Conservation (phyloP, 2,329 filamentous ascomycete species). For the Nemania sp. region DNA sequence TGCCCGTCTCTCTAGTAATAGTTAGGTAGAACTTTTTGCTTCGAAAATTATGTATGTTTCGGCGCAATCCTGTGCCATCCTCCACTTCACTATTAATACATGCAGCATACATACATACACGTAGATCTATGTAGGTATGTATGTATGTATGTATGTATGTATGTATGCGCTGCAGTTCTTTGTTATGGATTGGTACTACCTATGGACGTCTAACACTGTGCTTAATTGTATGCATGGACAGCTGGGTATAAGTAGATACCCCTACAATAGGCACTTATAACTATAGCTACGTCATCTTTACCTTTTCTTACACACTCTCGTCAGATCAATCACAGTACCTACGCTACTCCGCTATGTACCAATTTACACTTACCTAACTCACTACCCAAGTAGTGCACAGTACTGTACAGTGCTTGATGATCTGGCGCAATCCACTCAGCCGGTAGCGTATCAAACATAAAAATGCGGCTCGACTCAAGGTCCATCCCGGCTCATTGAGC, state of each 20-base stretch:
- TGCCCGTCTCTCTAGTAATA: too few species aligned
- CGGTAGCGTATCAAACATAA: conserved; percentile 26
- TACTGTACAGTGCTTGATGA: conserved; percentile 22
- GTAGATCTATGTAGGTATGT: too few species aligned
- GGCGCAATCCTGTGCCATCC: not conserved
- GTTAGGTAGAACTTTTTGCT: too few species aligned
- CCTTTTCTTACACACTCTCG: not conserved
- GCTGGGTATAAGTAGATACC: too few species aligned
- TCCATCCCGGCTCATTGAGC: conserved; percentile 17
- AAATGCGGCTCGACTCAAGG: conserved; percentile 32
- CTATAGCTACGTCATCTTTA: not conserved
- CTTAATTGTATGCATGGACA: too few species aligned
- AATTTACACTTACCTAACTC: not conserved
- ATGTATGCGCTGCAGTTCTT: not conserved
- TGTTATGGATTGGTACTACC: too few species aligned
- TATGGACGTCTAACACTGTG: not conserved
- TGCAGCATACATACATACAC: too few species aligned
- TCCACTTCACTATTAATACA: not conserved
- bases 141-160: too few species aligned
- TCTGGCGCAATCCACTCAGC: conserved; percentile 30
- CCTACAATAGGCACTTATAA: not conserved
- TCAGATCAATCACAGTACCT: conserved; percentile 2
- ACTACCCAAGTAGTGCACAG: not conserved
- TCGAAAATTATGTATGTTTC: too few species aligned
- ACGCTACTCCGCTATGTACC: not conserved